Evolutionary conservation across 768 basidiomycete genomes (phyloP).

Genomic region (Pleurotus giganteus): DNA sequence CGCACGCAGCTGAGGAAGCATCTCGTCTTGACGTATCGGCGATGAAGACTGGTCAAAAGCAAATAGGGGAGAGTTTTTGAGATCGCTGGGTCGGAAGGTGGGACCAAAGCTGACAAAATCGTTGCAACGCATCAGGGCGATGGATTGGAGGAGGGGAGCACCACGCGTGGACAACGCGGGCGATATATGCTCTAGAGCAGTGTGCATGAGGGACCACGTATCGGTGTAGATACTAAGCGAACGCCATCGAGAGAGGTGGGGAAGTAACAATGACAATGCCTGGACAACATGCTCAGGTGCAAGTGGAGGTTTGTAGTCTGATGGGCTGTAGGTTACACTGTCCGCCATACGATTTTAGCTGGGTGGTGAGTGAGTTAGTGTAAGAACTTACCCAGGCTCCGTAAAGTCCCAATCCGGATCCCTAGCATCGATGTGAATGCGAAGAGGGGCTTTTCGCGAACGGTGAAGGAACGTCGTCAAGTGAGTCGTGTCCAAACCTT

Average conservation of each 20-base stretch:
- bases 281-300: constrained; percentile 40
- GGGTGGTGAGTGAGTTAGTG: background rate
- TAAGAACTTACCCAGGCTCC: constrained; percentile 42
- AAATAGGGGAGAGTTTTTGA: constrained; percentile 35
- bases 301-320: constrained; percentile 36
- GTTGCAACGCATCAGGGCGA: constrained; percentile 61
- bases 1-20: constrained; percentile 44
- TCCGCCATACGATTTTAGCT: no score
- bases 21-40: constrained; percentile 13
- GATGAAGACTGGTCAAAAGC: constrained; percentile 21
- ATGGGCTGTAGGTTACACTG: constrained; percentile 23
- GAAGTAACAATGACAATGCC: constrained; percentile 47
- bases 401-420: constrained; percentile 59
- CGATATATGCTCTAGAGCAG: constrained; percentile 46
- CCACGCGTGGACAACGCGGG: constrained; percentile 28
- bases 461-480: constrained; percentile 41
- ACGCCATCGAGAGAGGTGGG: constrained; percentile 51
- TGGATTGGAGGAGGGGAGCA: constrained; percentile 43
- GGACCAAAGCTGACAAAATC: constrained; percentile 47
- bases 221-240: constrained; percentile 54
- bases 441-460: constrained; percentile 47
- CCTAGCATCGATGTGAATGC: constrained; percentile 57
- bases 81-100: constrained; percentile 38
- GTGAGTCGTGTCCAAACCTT: constrained; percentile 32
- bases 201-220: constrained; percentile 56